Base-by-base conservation (phyloP, 169 alveolate species). In the Besnoitia besnoiti region DNA sequence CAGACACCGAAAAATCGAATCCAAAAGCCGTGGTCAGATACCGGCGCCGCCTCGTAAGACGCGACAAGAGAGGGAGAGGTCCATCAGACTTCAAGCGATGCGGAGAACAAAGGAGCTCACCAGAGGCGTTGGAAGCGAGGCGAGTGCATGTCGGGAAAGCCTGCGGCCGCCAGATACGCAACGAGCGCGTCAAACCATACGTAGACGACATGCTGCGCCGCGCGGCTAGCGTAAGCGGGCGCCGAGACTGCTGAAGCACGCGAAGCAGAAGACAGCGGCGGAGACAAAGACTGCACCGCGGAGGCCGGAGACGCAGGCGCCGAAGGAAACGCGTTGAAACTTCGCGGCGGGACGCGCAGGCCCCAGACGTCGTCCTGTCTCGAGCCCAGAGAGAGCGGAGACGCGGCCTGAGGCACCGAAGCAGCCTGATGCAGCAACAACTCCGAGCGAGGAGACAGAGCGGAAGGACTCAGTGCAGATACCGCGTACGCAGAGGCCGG, bases 111-210 rank as follows among this genome's bases (percentile, higher is more conserved):
- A 24, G 67, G 67, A 27, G 79, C 79, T 42, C 35, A 49, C 90
- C 90, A 85, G 37, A 8, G 16, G 27, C 19, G 3, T 0, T n/a
- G 27, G 42, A 85, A 85, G 50, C 39, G 76, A 14, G 37, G 44
- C 35, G 79, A 33, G 37, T 51, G 44, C 12, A 16, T 46, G n/a
- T 92, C 37, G 24, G 96, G 96, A 82, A 46, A 95, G 42, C 95
- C 95, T 27, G 94, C 49, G 30, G 97, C 96, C 59, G 97, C 90
- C 76, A 97, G 82, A 79, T 97, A 97, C 85, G 95, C 96, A 39
- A 96, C 90, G 87, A 97, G 77, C 19, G 99, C 99, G 88, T 97
- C 99, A 94, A 96, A 95, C 99, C 99, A 97, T 39, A 97, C 99
- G 94, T 97, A 97, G 98, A 97, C 97, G 46, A 96, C 98, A 73